Evolutionary conservation across 305 asterid genomes (phyloP), one percentile per base, ranked within the genome.

Genomic region (Fraxinus baroniana): DNA sequence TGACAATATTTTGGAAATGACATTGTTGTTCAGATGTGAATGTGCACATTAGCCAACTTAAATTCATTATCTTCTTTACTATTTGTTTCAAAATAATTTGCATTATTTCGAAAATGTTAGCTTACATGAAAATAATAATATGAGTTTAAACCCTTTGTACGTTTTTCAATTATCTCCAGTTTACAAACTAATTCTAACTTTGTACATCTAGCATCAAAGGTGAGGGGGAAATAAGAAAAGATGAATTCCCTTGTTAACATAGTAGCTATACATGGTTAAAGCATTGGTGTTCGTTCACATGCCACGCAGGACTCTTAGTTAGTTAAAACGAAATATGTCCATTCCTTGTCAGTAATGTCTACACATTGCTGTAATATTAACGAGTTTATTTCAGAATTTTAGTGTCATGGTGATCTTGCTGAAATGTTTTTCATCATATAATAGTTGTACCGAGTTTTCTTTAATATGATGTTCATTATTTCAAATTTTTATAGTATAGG

Each of bases 401-500:
- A n/a, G 68, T n/a, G 10, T 49, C 60, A 15, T 4, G 18, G 4
- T 4, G 60, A 49, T n/a, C 66, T 57, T 18, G 68, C 68, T 57
- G 26, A 18, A 57, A 57, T 18, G 26, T 57, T 18, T 6, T 64
- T 24, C 15, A 7, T 3, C 5, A 3, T 22, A 22, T 64, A 24
- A 64, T 9, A 20, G 15, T 22, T 12, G 8, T 20, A 64, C 33
- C 2, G 18, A 9, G 78, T 46, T 55, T 80, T 33, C 71, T 66
- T 62, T 62, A 28, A 86, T 76, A 66, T 62, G 57, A 12, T 78
- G 33, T 74, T 83, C 83, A 60, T 12, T 64, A 52, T 60, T 17
- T 36, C 57, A 64, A 78, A 72, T 81, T 73, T 74, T 80, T 86
- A 78, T 86, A 87, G 85, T 80, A 74, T 89, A 93, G 98, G 86